Base-by-base conservation (phyloP, 306 rosid genomes). In the Oxytropis ochrocephala region DNA sequence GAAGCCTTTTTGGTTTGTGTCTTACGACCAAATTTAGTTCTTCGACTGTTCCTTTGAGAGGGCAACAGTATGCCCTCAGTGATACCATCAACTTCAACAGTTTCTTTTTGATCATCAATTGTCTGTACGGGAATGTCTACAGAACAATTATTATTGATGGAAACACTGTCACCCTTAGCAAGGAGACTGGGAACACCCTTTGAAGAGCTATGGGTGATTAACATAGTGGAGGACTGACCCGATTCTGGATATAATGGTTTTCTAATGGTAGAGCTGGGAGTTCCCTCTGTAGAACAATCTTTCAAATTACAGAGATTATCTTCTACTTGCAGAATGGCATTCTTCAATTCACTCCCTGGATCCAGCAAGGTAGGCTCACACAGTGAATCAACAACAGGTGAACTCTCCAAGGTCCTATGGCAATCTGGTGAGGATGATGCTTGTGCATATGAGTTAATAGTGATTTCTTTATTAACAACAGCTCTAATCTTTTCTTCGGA, bases 1-100 rank as follows among this genome's bases (percentile, higher is more conserved):
- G 85, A 69, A 35, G 84, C 67, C 78, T 76, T 86, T 82, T 81
- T 87, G 33, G 87, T 82, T 46, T 44, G 82, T 44, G 80, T 71
- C 79, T 95, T 87, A 44, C 81, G 73, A 60, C 71, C 78, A 52
- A 81, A 63, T 85, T 77, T 78, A 64, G 78, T 85, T 78, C 86
- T 84, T 67, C 66, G 85, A 48, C 78, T 75, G 56, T 60, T 85
- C 78, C 83, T 86, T 70, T 57, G 85, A 79, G 91, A 66, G 71
- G 93, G 82, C 52, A 75, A 70, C 47, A 77, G 43, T 9, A 24
- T 79, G 55, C 75, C 76, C 52, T 84, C 85, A 72, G 77, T 35
- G 71, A 78, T 38, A 83, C 63, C 61, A 57, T 75, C 86, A 79
- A 85, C 80, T 76, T 70, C 62, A 32, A 67, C 79, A 50, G 29